Evolutionary conservation across 2,329 filamentous ascomycete genomes (phyloP).

Genomic region (Aspergillus melleus): DNA sequence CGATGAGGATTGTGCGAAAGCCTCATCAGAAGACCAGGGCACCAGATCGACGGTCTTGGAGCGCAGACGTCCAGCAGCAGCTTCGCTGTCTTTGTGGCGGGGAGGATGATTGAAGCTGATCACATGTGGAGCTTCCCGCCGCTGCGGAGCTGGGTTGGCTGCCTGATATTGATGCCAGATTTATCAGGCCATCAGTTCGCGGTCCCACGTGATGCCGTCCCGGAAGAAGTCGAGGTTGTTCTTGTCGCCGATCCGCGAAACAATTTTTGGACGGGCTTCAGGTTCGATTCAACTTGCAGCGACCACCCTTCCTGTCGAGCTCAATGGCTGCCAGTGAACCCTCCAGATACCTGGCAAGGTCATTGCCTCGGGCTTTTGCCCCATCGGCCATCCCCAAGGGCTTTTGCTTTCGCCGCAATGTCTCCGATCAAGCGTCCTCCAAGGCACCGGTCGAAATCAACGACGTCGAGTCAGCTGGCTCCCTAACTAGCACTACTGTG

Average conservation of each 20-base stretch:
- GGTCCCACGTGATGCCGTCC: constrained; percentile 18
- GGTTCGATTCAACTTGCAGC: constrained; percentile 19
- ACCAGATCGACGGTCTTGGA: constrained; percentile 13
- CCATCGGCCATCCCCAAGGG: constrained; percentile 32
- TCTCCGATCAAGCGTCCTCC: constrained; percentile 43
- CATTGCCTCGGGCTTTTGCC: constrained; percentile 35
- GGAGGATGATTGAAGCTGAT: constrained; percentile 12
- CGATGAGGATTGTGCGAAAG: neutral
- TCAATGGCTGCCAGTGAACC: constrained; percentile 44
- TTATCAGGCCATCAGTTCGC: constrained; percentile 3
- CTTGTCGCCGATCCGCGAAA: constrained; percentile 23
- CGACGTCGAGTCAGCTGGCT: constrained; percentile 52
- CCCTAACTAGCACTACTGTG: constrained; percentile 39
- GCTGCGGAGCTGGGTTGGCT: constrained; percentile 6
- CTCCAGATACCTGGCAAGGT: constrained; percentile 40
- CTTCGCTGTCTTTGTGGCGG: constrained; percentile 4
- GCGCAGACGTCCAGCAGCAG: neutral
- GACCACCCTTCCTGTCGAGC: constrained; percentile 16
- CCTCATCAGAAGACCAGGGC: constrained; percentile 12
- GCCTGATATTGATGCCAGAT: constrained; percentile 11
- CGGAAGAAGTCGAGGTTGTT: constrained; percentile 10
- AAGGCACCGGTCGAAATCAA: constrained; percentile 29
- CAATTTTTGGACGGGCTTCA: constrained; percentile 30
- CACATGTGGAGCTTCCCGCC: constrained; percentile 16
- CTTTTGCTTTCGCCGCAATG: constrained; percentile 46